Evolutionary conservation across 352 stramenopile species (phyloP).

Genomic region (Phytophthora hybrid): DNA sequence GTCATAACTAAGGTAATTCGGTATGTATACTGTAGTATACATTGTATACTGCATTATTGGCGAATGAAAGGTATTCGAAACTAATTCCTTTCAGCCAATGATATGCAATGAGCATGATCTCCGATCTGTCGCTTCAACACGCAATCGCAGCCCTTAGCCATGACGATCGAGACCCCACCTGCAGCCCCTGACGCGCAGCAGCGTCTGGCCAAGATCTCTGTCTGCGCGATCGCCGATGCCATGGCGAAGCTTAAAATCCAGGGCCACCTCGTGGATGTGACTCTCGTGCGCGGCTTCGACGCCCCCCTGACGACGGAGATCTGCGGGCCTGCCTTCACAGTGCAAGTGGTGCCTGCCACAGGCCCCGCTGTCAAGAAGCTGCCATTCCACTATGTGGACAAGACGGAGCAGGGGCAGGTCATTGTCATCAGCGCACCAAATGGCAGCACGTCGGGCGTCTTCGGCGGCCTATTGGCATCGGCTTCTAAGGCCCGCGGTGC

Average conservation of each 20-base stretch:
- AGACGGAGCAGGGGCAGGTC: conserved; percentile 76
- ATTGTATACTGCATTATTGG: no score
- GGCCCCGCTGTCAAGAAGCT: conserved; percentile 68
- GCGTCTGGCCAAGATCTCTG: conserved; percentile 71
- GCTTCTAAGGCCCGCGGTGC: conserved; percentile 73
- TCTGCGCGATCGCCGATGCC: conserved; percentile 73
- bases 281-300: conserved; percentile 70
- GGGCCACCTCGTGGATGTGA: conserved; percentile 74
- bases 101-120: no score
- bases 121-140: no score
- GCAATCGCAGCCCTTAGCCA: background rate
- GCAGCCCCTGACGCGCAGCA: conserved; percentile 29
- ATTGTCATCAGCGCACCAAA: conserved; percentile 78
- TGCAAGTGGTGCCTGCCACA: conserved; percentile 73
- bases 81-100: no score
- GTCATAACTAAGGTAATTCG: no score
- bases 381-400: conserved; percentile 83
- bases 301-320: conserved; percentile 68
- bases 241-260: conserved; percentile 75
- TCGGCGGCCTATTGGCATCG: conserved; percentile 74
- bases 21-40: no score
- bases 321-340: conserved; percentile 67
- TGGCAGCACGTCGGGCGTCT: conserved; percentile 70
- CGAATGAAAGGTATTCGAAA: no score
- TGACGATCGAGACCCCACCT: background rate